Evolutionary conservation across 2,329 filamentous ascomycete species (phyloP).

Genomic region (Penicillium griseofulvum): DNA sequence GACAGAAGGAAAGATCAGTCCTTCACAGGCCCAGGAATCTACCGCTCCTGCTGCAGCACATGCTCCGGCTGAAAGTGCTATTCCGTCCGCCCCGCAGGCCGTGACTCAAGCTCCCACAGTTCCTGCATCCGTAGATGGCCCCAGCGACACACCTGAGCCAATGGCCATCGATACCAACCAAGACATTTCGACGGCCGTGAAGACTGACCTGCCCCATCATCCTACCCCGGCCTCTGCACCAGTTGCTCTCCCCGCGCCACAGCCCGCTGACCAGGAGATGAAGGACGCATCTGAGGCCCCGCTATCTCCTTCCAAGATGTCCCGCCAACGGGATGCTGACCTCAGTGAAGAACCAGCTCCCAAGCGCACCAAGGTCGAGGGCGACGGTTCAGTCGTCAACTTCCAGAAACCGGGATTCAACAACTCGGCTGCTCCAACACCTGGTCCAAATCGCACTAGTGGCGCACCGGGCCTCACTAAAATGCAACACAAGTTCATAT

Average conservation of each 20-base stretch:
- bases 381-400: slow-evolving; percentile 45
- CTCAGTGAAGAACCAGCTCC: slow-evolving; percentile 61
- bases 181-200: slow-evolving; percentile 17
- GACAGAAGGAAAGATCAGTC: background rate
- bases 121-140: slow-evolving; percentile 7
- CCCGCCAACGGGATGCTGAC: slow-evolving; percentile 77
- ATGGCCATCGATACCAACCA: slow-evolving; percentile 24
- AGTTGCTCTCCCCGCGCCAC: slow-evolving; percentile 18
- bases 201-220: slow-evolving; percentile 38
- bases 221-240: slow-evolving; percentile 22
- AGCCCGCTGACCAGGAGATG: slow-evolving; percentile 51
- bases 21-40: slow-evolving; percentile 1
- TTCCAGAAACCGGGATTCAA: slow-evolving; percentile 48
- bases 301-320: slow-evolving; percentile 56
- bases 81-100: background rate
- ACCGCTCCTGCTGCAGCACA: background rate
- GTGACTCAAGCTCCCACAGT: background rate
- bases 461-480: slow-evolving; percentile 37
- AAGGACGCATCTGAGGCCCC: slow-evolving; percentile 55
- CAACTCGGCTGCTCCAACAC: slow-evolving; percentile 32
- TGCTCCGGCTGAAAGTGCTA: background rate
- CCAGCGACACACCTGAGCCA: slow-evolving; percentile 10
- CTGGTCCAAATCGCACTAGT: slow-evolving; percentile 13
- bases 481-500: slow-evolving; percentile 44
- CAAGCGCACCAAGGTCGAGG: slow-evolving; percentile 77